phyloP scores from a whole-genome alignment of 1,284 basidiomycete genomes.

The Sporisorium reilianum region DNA sequence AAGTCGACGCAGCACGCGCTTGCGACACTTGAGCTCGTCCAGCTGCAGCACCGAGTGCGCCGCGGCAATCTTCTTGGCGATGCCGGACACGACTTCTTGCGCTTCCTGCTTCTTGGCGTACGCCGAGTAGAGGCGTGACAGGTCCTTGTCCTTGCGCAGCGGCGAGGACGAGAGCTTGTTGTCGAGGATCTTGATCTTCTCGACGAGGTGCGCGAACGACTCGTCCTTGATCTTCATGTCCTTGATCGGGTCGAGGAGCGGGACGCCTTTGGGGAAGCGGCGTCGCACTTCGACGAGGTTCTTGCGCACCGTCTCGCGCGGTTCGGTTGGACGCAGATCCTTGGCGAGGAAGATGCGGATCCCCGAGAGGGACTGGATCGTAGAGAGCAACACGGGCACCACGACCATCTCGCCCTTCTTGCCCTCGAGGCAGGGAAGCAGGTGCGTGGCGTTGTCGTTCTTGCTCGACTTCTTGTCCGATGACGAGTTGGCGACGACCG shows the following conservation, averaged over 20 bases:
- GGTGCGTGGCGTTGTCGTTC: conserved; percentile 26
- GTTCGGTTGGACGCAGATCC: conserved; percentile 82
- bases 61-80: conserved; percentile 86
- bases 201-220: conserved; percentile 82
- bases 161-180: conserved; percentile 45
- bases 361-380: conserved; percentile 86
- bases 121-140: conserved; percentile 81
- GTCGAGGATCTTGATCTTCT: conserved; percentile 63
- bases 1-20: conserved; percentile 89
- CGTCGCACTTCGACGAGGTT: conserved; percentile 88
- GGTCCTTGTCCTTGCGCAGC: conserved; percentile 73
- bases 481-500: conserved; percentile 59
- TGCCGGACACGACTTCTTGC: conserved; percentile 78
- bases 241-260: conserved; percentile 88
- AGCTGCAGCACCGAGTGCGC: conserved; percentile 94
- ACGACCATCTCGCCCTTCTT: conserved; percentile 77
- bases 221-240: conserved; percentile 98
- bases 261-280: conserved; percentile 86
- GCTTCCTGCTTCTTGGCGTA: conserved; percentile 83
- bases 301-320: conserved; percentile 87
- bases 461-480: conserved; percentile 30
- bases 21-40: conserved; percentile 95
- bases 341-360: conserved; percentile 90
- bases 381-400: conserved; percentile 88
- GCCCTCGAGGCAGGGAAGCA: conserved; percentile 49